Evolutionary conservation across 2,329 filamentous ascomycete genomes (phyloP).

Genomic region (Fusarium sp.): DNA sequence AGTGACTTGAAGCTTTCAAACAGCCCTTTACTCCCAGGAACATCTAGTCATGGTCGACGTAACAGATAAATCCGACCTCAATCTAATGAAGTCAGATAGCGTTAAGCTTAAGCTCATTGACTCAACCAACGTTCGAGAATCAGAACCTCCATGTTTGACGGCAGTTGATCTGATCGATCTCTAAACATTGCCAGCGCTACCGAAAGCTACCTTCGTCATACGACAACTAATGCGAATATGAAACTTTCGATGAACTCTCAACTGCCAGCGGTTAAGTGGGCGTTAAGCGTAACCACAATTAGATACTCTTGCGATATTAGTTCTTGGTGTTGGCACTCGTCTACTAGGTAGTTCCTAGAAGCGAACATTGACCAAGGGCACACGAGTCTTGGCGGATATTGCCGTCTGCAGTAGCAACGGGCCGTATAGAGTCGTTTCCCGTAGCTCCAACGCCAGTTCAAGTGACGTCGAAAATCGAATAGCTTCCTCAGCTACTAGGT

Average conservation of each 20-base stretch:
- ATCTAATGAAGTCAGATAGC: not conserved
- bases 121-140: not conserved
- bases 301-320: constrained; percentile 1
- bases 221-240: not conserved
- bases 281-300: not conserved
- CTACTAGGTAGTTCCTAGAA: not conserved
- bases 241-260: not conserved
- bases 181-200: not conserved
- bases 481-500: not conserved
- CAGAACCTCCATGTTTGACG: not conserved
- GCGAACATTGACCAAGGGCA: not conserved
- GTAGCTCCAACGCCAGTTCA: constrained; percentile 15
- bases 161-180: not conserved
- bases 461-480: constrained; percentile 18
- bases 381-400: constrained; percentile 6
- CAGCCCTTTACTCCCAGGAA: not conserved
- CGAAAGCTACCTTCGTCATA: not conserved
- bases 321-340: not conserved
- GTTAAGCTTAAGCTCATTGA: not conserved
- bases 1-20: not conserved
- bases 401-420: constrained; percentile 18
- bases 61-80: not conserved
- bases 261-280: not conserved
- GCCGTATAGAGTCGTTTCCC: constrained; percentile 15
- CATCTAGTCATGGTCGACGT: not conserved